Percentiles rank a stretch among this genome's conserved stretches.
Conservation (phyloP, 2,329 filamentous ascomycete genomes). For the Exophiala bonariae region DNA sequence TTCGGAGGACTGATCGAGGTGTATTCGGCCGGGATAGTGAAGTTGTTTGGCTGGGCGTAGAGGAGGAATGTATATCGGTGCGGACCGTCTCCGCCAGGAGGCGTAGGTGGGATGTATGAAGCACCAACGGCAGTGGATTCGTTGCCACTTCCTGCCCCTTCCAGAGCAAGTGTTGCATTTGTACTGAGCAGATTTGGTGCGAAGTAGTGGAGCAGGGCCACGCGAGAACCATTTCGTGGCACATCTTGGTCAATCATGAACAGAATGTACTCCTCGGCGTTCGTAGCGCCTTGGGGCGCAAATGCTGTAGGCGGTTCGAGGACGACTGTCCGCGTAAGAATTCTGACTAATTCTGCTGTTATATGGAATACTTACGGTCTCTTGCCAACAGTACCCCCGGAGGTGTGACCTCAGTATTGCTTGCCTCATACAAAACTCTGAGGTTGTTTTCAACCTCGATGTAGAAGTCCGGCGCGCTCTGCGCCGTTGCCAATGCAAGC, state of each 20-base stretch:
- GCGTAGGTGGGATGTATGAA: slow-evolving; percentile 32
- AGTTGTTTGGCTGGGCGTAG: slow-evolving; percentile 27
- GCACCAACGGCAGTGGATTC: not conserved
- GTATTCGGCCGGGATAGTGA: slow-evolving; percentile 32
- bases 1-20: slow-evolving; percentile 22
- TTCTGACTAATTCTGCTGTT: not conserved
- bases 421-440: not conserved
- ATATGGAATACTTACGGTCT: not conserved
- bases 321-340: not conserved
- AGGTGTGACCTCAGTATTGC: not conserved
- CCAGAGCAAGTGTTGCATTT: not conserved
- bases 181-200: not conserved
- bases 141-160: not conserved
- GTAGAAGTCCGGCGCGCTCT: slow-evolving; percentile 1
- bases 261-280: not conserved
- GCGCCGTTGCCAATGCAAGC: not conserved
- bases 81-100: slow-evolving; percentile 20
- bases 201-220: slow-evolving; percentile 7
- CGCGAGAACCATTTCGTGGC: not conserved
- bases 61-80: slow-evolving; percentile 36
- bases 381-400: not conserved
- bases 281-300: slow-evolving; percentile 9
- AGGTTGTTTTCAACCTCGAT: not conserved
- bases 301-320: slow-evolving; percentile 10
- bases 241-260: slow-evolving; percentile 12